A percentile compares a stretch with the other conserved stretches of the same genome.
Evolutionary conservation across 2,329 filamentous ascomycete genomes (phyloP).

Genomic region (Claviceps sp.): DNA sequence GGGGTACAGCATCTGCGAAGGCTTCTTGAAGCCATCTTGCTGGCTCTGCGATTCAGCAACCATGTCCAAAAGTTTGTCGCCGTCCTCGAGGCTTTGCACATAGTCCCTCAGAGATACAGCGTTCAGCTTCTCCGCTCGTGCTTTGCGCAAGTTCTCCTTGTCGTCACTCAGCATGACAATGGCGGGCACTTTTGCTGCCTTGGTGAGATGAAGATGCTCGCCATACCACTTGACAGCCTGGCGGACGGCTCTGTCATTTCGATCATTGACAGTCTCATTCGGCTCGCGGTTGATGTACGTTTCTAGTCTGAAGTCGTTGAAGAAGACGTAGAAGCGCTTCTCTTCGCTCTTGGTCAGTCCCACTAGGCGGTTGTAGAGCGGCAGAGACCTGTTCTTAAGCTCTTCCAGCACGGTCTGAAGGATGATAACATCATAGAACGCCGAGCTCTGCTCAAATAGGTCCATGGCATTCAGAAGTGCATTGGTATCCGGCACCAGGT

Average conservation of each 20-base stretch:
- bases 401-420: constrained; percentile 95
- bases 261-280: constrained; percentile 86
- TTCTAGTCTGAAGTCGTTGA: constrained; percentile 93
- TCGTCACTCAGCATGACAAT: constrained; percentile 94
- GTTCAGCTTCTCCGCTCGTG: constrained; percentile 59
- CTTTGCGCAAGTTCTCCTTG: constrained; percentile 72
- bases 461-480: constrained; percentile 93
- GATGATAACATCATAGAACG: constrained; percentile 94
- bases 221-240: constrained; percentile 82
- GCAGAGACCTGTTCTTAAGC: constrained; percentile 82
- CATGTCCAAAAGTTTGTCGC: constrained; percentile 82
- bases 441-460: constrained; percentile 79
- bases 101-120: constrained; percentile 62
- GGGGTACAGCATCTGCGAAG: constrained; percentile 62
- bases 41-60: constrained; percentile 67
- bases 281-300: constrained; percentile 65
- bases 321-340: constrained; percentile 97
- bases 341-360: constrained; percentile 88
- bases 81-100: constrained; percentile 70
- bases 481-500: constrained; percentile 92
- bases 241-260: constrained; percentile 86
- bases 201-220: constrained; percentile 59
- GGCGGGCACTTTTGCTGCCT: constrained; percentile 50
- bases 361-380: constrained; percentile 87
- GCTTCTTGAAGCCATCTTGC: constrained; percentile 44